These are phyloP conservation scores for Aspergillus jensenii DNA, from an alignment of 2,329 filamentous ascomycete species.

Conservation along the genomic window DNA sequence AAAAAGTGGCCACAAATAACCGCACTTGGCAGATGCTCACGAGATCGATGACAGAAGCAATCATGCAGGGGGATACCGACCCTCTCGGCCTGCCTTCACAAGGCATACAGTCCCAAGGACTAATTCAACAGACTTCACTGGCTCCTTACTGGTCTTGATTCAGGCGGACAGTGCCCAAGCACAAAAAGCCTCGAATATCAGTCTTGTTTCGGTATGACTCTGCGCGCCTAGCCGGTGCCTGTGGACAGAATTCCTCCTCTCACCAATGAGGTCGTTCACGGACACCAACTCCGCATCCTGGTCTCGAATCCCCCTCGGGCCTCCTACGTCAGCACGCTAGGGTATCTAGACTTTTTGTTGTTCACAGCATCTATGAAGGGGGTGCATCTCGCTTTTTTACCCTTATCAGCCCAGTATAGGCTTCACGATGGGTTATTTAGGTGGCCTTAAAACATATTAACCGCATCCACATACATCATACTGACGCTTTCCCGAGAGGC, in stretches of 20 bases:
- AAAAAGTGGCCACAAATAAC: constrained; percentile 4
- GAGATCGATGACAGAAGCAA: neutral
- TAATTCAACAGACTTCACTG: neutral
- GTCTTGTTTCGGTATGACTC: neutral
- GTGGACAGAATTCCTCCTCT: neutral
- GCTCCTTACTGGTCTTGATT: neutral
- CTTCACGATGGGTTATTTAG: neutral
- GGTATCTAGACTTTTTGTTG: neutral
- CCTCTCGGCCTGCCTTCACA: neutral
- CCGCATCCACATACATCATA: constrained; percentile 10
- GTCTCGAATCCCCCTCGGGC: constrained; percentile 1
- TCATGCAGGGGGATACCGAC: neutral
- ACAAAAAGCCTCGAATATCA: neutral
- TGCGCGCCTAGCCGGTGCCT: neutral
- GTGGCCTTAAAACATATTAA: neutral
- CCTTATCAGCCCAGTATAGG: neutral
- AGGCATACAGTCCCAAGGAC: neutral
- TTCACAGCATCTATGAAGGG: neutral
- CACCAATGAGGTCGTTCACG: neutral
- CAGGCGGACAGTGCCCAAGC: neutral
- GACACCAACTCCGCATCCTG: neutral
- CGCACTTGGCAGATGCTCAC: neutral
- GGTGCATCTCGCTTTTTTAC: neutral
- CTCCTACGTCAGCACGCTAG: constrained; percentile 5
- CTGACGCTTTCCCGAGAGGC: constrained; percentile 4